A percentile compares a stretch with the other conserved stretches of the same genome.
phyloP scores from a whole-genome alignment of 2,329 filamentous ascomycete species.

The Sporothrix brasiliensis region DNA sequence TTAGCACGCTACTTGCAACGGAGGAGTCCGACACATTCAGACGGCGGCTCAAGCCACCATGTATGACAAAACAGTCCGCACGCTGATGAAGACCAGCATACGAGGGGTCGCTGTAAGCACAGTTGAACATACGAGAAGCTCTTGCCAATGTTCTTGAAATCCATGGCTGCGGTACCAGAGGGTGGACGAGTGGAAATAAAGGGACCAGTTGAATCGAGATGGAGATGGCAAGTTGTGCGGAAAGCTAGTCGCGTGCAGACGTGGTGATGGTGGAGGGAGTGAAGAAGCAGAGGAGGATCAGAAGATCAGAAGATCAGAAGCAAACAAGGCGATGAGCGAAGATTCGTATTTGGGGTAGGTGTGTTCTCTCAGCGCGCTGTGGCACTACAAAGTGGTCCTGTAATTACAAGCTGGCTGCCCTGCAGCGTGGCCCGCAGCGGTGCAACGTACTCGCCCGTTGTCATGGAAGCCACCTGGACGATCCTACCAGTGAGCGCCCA shows the following conservation, averaged over 20 bases:
- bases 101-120: constrained; percentile 11
- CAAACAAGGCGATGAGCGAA: background rate
- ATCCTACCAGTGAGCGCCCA: constrained; percentile 28
- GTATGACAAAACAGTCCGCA: background rate
- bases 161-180: constrained; percentile 48
- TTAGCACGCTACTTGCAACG: constrained; percentile 21
- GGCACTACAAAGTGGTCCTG: background rate
- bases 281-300: constrained; percentile 22
- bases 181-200: background rate
- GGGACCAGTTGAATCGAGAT: background rate
- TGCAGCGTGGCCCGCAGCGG: constrained; percentile 1
- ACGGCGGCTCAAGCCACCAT: background rate
- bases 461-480: constrained; percentile 27
- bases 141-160: constrained; percentile 63
- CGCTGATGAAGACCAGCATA: background rate
- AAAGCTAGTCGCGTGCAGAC: constrained; percentile 21
- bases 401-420: constrained; percentile 9
- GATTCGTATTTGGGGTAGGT: constrained; percentile 9
- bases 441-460: constrained; percentile 20
- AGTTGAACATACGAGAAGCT: constrained; percentile 54
- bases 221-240: background rate
- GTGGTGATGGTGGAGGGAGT: constrained; percentile 8
- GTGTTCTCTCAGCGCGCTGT: background rate
- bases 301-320: constrained; percentile 29
- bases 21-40: background rate